Conservation (phyloP, 352 stramenopile genomes). For the Thalassiosira exigua region DNA sequence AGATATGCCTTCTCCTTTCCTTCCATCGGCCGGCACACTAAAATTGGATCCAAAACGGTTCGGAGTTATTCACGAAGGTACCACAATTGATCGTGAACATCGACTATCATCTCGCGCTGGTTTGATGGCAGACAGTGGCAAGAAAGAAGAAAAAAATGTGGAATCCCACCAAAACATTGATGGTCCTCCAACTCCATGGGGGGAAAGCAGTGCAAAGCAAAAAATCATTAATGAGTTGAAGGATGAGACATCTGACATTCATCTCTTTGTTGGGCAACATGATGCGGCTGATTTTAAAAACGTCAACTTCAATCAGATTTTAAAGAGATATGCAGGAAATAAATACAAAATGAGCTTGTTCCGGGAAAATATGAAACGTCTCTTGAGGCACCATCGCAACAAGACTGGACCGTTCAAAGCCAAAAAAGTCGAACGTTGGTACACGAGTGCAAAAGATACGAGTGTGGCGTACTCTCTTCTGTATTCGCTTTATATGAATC, state of each 20-base stretch:
- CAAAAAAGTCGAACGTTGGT: not conserved
- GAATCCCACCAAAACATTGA: conserved; percentile 8
- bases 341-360: not conserved
- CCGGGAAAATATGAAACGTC: conserved; percentile 1
- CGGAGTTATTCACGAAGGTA: no score
- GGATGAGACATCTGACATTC: conserved; percentile 22
- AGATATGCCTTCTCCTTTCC: no score
- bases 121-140: not conserved
- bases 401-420: not conserved
- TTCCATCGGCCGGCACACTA: no score
- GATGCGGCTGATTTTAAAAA: not conserved
- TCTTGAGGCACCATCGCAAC: not conserved
- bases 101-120: not conserved
- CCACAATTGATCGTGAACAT: no score
- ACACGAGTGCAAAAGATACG: not conserved
- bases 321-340: not conserved
- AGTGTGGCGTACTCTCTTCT: not conserved
- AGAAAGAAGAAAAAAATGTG: not conserved
- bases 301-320: conserved; percentile 18
- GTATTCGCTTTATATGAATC: not conserved
- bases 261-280: conserved; percentile 14
- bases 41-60: no score
- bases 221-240: conserved; percentile 21
- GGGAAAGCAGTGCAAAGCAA: conserved; percentile 19
- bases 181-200: conserved; percentile 23